A percentile compares a stretch with the other conserved stretches of the same genome.
Conservation (phyloP, 23 red algal species). For the Cyanidiococcus yangmingshanensis region DNA sequence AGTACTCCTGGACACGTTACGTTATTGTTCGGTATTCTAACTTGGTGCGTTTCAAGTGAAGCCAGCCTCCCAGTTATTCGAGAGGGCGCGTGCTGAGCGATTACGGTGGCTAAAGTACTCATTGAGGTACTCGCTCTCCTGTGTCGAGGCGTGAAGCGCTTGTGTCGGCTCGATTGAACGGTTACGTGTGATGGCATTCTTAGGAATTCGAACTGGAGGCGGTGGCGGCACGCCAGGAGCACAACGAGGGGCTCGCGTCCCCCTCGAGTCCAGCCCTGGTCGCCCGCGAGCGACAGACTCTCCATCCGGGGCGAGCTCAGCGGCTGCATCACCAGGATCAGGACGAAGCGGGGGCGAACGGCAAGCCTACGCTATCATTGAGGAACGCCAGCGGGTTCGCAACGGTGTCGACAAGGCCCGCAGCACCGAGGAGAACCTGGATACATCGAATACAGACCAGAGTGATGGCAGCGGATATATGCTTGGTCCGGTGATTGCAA, state of each 20-base stretch:
- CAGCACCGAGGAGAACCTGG: slow-evolving; percentile 11
- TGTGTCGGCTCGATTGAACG: too few species aligned
- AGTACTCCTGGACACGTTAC: too few species aligned
- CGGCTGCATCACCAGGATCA: neutral
- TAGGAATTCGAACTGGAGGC: neutral
- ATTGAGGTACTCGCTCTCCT: too few species aligned
- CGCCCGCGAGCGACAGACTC: neutral
- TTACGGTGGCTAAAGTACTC: too few species aligned
- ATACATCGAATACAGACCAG: neutral
- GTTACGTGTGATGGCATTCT: neutral
- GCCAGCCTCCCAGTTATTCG: too few species aligned
- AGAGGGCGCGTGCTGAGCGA: too few species aligned
- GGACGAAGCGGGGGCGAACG: neutral
- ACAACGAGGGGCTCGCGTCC: neutral
- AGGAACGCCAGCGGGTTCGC: neutral
- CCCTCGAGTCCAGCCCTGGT: neutral
- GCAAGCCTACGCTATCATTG: slow-evolving; percentile 7
- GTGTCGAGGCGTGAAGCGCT: too few species aligned
- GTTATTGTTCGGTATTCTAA: too few species aligned
- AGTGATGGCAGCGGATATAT: neutral
- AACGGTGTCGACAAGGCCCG: neutral
- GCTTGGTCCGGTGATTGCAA: slow-evolving; percentile 27
- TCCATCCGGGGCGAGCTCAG: neutral
- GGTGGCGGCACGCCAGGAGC: neutral
- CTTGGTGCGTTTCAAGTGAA: too few species aligned